phyloP scores from a whole-genome alignment of 2,329 filamentous ascomycete species.

The Phoma sp. region DNA sequence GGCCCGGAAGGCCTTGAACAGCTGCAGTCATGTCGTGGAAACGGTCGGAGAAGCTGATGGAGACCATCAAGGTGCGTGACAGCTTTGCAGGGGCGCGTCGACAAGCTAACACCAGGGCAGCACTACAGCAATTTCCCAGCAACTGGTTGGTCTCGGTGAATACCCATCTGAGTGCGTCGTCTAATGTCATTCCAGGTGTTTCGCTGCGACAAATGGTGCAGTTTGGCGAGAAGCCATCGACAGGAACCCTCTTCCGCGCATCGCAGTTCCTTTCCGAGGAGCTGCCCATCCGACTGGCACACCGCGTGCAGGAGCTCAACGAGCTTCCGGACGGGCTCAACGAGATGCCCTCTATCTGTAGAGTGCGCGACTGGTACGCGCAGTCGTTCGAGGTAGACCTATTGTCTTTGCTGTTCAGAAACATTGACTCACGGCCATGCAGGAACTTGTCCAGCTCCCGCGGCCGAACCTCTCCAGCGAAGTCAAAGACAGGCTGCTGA shows the following conservation, averaged over 20 bases:
- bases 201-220: conserved; percentile 99
- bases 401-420: too few species aligned
- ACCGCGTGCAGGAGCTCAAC: conserved; percentile 92
- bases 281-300: conserved; percentile 92
- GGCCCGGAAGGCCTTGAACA: conserved; percentile 45
- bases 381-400: conserved; percentile 89
- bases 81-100: conserved; percentile 3
- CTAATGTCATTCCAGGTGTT: conserved; percentile 41
- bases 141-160: conserved; percentile 87
- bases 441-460: conserved; percentile 91
- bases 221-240: conserved; percentile 92
- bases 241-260: conserved; percentile 90
- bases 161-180: conserved; percentile 44
- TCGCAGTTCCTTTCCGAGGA: conserved; percentile 99
- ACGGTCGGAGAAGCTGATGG: conserved; percentile 87
- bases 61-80: conserved; percentile 74
- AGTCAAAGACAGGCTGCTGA: conserved; percentile 78
- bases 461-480: conserved; percentile 78
- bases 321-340: conserved; percentile 93
- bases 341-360: conserved; percentile 96
- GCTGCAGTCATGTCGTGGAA: conserved; percentile 84
- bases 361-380: conserved; percentile 97
- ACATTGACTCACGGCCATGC: conserved; percentile 38
- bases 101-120: conserved; percentile 37
- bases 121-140: conserved; percentile 97